Evolutionary conservation across 768 basidiomycete species (phyloP).

Genomic region (Heimioporus sp.): DNA sequence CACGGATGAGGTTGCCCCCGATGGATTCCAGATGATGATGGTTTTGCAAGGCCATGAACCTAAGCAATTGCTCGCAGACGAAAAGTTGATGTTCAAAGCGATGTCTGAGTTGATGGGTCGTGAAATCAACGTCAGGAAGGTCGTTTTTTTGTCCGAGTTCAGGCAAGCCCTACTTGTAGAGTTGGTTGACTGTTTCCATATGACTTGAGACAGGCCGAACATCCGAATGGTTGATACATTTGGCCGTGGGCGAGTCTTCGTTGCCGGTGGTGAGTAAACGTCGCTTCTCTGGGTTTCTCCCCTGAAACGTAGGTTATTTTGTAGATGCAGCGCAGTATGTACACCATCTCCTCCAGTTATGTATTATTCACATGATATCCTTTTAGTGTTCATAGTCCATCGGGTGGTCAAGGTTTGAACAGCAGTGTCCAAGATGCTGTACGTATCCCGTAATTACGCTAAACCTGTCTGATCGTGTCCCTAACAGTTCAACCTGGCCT

Average conservation of each 20-base stretch:
- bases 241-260: conserved; percentile 41
- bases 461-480: too few species aligned
- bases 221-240: conserved; percentile 48
- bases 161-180: conserved; percentile 20
- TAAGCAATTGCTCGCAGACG: conserved; percentile 14
- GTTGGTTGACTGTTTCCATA: not conserved
- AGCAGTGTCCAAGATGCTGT: conserved; percentile 38
- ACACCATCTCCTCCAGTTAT: not conserved
- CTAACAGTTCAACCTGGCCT: conserved; percentile 40
- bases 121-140: conserved; percentile 31
- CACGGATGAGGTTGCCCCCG: conserved; percentile 17
- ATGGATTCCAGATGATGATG: conserved; percentile 20
- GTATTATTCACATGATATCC: not conserved
- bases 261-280: conserved; percentile 40
- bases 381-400: conserved; percentile 22
- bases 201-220: conserved; percentile 35
- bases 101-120: conserved; percentile 28
- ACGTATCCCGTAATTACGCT: conserved; percentile 13
- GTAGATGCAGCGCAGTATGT: conserved; percentile 47
- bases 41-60: conserved; percentile 6
- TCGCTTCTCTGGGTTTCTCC: not conserved
- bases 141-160: conserved; percentile 27
- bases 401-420: conserved; percentile 35
- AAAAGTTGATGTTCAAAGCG: conserved; percentile 26
- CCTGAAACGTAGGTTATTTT: not conserved